Evolutionary conservation across 2,329 filamentous ascomycete genomes (phyloP).

Genomic region (Fusarium ramigenum): DNA sequence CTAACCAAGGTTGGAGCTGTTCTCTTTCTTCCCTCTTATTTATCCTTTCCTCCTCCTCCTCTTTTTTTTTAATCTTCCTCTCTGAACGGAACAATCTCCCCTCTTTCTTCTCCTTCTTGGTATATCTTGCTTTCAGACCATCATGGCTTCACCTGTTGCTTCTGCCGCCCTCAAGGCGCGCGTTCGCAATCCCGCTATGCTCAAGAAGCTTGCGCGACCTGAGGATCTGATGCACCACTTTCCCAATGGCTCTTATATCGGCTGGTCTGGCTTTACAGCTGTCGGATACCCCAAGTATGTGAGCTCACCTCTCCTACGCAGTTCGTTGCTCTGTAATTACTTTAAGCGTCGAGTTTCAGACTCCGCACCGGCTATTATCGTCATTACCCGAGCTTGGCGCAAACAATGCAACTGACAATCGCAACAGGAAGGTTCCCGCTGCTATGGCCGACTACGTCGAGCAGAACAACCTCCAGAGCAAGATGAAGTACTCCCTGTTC

Average conservation of each 20-base stretch:
- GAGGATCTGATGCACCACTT: constrained; percentile 84
- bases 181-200: constrained; percentile 77
- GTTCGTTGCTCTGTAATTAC: neutral
- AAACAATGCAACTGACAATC: neutral
- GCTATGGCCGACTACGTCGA: constrained; percentile 90
- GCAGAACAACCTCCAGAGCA: constrained; percentile 82
- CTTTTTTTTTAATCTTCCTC: neutral
- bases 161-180: constrained; percentile 81
- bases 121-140: constrained; percentile 14
- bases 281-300: constrained; percentile 83
- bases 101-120: constrained; percentile 28
- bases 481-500: constrained; percentile 87
- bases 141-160: constrained; percentile 64
- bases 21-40: constrained; percentile 22
- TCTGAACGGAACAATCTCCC: constrained; percentile 27
- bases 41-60: constrained; percentile 13
- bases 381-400: constrained; percentile 29
- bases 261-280: constrained; percentile 91
- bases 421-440: constrained; percentile 78
- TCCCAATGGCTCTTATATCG: constrained; percentile 85
- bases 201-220: constrained; percentile 81
- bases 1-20: constrained; percentile 28
- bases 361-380: constrained; percentile 28
- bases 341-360: neutral
- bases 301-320: neutral